These are phyloP conservation scores for Castanopsis chinensis DNA, from an alignment of 306 rosid species.

Conservation along the genomic window DNA sequence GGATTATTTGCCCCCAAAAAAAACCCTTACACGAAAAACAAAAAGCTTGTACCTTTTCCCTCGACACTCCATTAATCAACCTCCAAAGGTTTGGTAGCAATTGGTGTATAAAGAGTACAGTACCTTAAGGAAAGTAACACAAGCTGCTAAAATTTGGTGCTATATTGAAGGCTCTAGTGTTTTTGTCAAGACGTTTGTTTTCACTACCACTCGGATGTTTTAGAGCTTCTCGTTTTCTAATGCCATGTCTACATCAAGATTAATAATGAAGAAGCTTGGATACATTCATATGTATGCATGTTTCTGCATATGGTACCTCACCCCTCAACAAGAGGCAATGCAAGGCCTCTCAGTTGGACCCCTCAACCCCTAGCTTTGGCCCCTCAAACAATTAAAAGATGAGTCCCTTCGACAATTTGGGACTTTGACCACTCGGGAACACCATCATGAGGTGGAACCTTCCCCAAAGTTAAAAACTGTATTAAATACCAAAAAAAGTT, in stretches of 20 bases:
- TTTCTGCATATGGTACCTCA: too few relatives aligned
- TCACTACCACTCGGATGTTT: background rate
- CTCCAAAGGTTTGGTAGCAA: too few relatives aligned
- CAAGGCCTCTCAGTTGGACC: background rate
- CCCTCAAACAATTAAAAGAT: background rate
- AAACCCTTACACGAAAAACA: too few relatives aligned
- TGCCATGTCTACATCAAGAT: background rate
- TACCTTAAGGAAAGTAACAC: background rate
- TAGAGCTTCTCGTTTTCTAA: background rate
- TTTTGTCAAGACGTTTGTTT: slow-evolving; percentile 15
- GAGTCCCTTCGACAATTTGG: slow-evolving; percentile 1
- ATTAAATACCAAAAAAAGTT: background rate
- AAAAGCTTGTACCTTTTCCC: too few relatives aligned
- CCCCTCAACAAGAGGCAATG: background rate
- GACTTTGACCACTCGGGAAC: slow-evolving; percentile 31
- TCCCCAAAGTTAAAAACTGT: background rate
- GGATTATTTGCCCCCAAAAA: too few relatives aligned
- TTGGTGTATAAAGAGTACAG: background rate
- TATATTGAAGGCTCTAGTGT: background rate
- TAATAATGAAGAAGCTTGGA: background rate
- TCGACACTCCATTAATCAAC: too few relatives aligned
- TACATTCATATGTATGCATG: too few relatives aligned
- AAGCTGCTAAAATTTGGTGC: background rate
- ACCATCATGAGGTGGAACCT: background rate
- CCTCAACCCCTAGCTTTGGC: background rate